These are phyloP conservation scores for Pseudozyma hubeiensis DNA, from an alignment of 1,284 basidiomycete genomes.

Conservation along the genomic window DNA sequence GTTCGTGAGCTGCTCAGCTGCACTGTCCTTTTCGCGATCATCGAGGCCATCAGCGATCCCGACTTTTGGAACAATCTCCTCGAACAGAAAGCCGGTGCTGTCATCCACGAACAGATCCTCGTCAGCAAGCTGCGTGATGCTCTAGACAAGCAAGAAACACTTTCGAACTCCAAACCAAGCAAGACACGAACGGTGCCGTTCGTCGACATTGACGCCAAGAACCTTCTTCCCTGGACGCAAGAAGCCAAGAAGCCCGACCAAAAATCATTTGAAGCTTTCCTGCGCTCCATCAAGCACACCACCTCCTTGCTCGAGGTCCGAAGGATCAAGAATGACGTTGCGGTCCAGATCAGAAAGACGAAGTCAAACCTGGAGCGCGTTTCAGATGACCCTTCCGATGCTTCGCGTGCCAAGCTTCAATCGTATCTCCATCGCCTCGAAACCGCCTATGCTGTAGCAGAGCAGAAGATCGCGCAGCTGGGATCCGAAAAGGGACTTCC, in stretches of 20 bases:
- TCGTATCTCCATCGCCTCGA: conserved; percentile 89
- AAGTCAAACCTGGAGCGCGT: conserved; percentile 43
- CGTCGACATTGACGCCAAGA: conserved; percentile 25
- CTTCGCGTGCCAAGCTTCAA: conserved; percentile 36
- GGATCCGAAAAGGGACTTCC: conserved; percentile 70
- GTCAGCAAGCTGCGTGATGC: conserved; percentile 72
- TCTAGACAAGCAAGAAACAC: conserved; percentile 68
- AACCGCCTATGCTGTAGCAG: conserved; percentile 84
- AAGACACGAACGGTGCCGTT: conserved; percentile 16
- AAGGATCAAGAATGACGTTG: conserved; percentile 51
- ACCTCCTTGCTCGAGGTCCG: conserved; percentile 53
- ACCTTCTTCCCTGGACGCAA: conserved; percentile 29
- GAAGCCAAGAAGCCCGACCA: conserved; percentile 39
- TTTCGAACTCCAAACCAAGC: conserved; percentile 9
- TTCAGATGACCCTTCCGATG: conserved; percentile 24
- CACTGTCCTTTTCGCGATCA: conserved; percentile 82
- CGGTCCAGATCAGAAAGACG: conserved; percentile 54
- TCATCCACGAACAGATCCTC: conserved; percentile 84
- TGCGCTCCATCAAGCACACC: conserved; percentile 33
- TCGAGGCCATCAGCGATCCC: conserved; percentile 91
- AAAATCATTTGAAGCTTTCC: conserved; percentile 47
- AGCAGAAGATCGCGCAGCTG: conserved; percentile 82
- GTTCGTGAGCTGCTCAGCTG: conserved; percentile 85
- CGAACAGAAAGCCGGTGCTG: conserved; percentile 87
- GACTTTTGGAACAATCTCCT: conserved; percentile 96